Base-by-base conservation (phyloP, 306 rosid genomes). In the Pterocarpus macrocarpus region DNA sequence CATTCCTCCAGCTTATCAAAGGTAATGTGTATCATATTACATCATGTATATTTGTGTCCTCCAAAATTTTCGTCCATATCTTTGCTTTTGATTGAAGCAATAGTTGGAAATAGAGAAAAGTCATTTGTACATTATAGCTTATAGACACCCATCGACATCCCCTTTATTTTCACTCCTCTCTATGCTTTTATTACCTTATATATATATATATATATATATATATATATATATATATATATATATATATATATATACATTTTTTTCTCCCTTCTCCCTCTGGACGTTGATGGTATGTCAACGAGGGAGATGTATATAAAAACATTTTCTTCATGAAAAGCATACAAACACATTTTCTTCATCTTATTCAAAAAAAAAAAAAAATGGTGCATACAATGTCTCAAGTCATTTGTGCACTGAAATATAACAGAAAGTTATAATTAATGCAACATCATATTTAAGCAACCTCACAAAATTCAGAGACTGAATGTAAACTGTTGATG, bases 1-100 rank as follows among this genome's bases (percentile, higher is more conserved):
- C 63, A 77, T 70, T 77, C 74, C 62, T 71, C 15, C 62, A 11
- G 8, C 5, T 59, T 76, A 10, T 77, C 79, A 0, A 77, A 82
- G 86, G 86, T 82, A 16, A 30, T 41, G 64, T 52, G 57, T 9
- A 38, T 6, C 32, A 74, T 62, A 30, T 62, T 44, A 30, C 58
- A 58, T 36, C 13, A 16, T 43, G 0, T 53, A 53, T 12, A 2
- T 3, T 38, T 22, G n/a, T 67, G 17, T 17, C 30, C n/a, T 66
- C 52, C 8, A 3, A n/a, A 52, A 52, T 56, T 56, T 16, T 30
- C 8, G 12, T 59, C 38, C 15, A 10, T 28, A 59, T 30, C 22
- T 7, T 30, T 59, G 4, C 39, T 59, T 30, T 53, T 11, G 1
- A 30, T 59, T 59, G 64, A 59, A 59, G n/a, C 38, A 30, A 59